Base-by-base conservation (phyloP, 2,329 filamentous ascomycete genomes). In the Orbilia javanica region DNA sequence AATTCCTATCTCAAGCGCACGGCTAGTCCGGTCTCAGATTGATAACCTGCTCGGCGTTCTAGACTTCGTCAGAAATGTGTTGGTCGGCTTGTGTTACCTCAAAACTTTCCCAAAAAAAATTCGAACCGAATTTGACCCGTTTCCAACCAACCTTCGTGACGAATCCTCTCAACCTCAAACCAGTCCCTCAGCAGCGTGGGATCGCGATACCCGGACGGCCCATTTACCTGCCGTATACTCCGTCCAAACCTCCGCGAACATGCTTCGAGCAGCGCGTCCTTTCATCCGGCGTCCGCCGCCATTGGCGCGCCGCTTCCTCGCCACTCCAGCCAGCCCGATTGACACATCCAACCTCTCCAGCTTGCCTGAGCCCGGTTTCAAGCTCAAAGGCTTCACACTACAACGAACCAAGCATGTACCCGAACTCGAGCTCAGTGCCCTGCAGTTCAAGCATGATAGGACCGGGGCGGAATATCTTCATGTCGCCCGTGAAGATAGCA, bases 391-490 rank as follows among this genome's bases (percentile, higher is more conserved):
- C 82, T 99, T 99, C 86, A 97, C 94, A 0, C 87, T 99, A 67
- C 87, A 94, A 82, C 90, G 95, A 79, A 89, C 92, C 79, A 97
- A 97, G 86, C 92, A 97, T 85, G 93, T 99, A 1, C 93, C 94
- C 0, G 96, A 99, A 86, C 89, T 98, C 60, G 93, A 98, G 84
- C 86, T 99, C 82, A 97, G 94, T 0, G 96, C 96, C 4, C 85
- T 98, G 66, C 93, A 96, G 80, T 88, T 99, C 79, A 91, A 93
- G 82, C 96, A 99, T 84, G 93, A 98, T 86, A 94, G 94, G 86
- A 99, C 96, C 0, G 93, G 94, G 77, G 96, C 96, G 80, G 93
- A 99, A 81, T 97, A 98, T 83, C 88, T 99, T 55, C 96, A 99
- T 85, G 92, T 99, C 82, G 95, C 94, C 15, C 89, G 95, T 81